phyloP scores from a whole-genome alignment of 2,329 filamentous ascomycete genomes.

The Ascochyta fabae region DNA sequence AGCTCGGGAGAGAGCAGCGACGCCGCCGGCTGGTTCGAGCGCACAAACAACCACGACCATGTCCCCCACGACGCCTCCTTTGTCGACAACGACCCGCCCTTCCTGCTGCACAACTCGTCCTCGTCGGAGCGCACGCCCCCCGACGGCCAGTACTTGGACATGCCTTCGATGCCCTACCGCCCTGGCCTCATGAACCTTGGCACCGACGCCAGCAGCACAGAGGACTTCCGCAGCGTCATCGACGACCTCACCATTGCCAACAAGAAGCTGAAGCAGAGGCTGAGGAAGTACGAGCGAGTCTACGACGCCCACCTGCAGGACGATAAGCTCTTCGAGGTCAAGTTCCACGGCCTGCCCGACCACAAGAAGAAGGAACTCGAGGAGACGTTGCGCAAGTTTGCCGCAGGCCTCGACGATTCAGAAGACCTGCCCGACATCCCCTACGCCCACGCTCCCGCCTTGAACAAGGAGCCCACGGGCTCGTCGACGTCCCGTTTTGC shows the following conservation, averaged over 20 bases:
- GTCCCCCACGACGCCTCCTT: conserved; percentile 48
- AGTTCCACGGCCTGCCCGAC: conserved; percentile 74
- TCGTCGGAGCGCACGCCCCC: conserved; percentile 52
- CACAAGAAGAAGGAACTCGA: conserved; percentile 80
- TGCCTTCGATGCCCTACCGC: conserved; percentile 34
- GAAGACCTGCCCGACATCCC: conserved; percentile 27
- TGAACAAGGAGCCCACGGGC: conserved; percentile 63
- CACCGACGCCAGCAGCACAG: conserved; percentile 65
- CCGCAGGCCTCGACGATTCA: conserved; percentile 63
- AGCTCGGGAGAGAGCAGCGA: conserved; percentile 60
- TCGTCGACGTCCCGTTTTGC: conserved; percentile 61
- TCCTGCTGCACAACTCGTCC: conserved; percentile 55
- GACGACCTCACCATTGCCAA: conserved; percentile 88
- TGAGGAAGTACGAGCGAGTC: conserved; percentile 73
- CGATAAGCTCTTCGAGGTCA: conserved; percentile 84
- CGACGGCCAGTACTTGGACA: conserved; percentile 31
- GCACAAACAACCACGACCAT: conserved; percentile 59
- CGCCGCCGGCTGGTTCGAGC: conserved; percentile 60
- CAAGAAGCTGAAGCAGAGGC: conserved; percentile 74
- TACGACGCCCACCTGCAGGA: conserved; percentile 71
- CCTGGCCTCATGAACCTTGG: conserved; percentile 49
- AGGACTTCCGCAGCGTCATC: conserved; percentile 82
- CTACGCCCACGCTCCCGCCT: conserved; percentile 53
- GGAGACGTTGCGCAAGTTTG: conserved; percentile 73
- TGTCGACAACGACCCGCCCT: conserved; percentile 54